A percentile compares a stretch with the other conserved stretches of the same genome.
Conservation (phyloP, 2,329 filamentous ascomycete species). For the Fusarium begoniae region DNA sequence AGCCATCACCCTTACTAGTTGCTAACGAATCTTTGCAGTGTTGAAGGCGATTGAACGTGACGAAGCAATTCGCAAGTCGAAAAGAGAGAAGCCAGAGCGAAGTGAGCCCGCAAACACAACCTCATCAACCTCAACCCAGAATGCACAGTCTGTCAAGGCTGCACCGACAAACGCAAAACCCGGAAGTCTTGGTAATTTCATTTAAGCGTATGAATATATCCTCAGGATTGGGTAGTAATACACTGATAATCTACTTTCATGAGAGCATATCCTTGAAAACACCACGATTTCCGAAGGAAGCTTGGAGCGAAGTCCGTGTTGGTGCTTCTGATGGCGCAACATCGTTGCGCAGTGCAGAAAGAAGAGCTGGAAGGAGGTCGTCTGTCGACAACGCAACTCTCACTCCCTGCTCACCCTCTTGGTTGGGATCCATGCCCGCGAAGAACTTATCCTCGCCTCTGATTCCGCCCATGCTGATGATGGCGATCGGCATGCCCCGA, state of each 20-base stretch:
- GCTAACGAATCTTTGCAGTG: constrained; percentile 56
- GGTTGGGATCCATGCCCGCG: constrained; percentile 59
- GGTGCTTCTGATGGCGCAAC: constrained; percentile 8
- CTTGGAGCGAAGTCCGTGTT: constrained; percentile 16
- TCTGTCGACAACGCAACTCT: constrained; percentile 68
- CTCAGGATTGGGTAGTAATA: constrained; percentile 21
- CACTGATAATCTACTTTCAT: constrained; percentile 46
- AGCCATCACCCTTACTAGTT: background rate
- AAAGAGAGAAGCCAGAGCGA: constrained; percentile 51
- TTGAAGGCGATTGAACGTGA: constrained; percentile 73
- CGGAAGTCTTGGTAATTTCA: constrained; percentile 58
- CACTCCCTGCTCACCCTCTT: constrained; percentile 61
- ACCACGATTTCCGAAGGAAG: constrained; percentile 36
- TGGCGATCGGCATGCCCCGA: constrained; percentile 83
- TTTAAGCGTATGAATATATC: constrained; percentile 49
- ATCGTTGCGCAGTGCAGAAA: constrained; percentile 58
- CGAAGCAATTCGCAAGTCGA: constrained; percentile 60
- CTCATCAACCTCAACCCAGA: constrained; percentile 8
- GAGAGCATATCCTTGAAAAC: constrained; percentile 70
- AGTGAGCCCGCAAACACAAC: constrained; percentile 29
- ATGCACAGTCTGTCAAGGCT: constrained; percentile 32
- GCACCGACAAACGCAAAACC: constrained; percentile 41
- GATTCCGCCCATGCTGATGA: constrained; percentile 88
- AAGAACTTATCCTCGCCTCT: constrained; percentile 82
- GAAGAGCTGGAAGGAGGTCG: constrained; percentile 64